Base-by-base conservation (phyloP, 805 yeast genomes). In the Blastobotrys robertii region DNA sequence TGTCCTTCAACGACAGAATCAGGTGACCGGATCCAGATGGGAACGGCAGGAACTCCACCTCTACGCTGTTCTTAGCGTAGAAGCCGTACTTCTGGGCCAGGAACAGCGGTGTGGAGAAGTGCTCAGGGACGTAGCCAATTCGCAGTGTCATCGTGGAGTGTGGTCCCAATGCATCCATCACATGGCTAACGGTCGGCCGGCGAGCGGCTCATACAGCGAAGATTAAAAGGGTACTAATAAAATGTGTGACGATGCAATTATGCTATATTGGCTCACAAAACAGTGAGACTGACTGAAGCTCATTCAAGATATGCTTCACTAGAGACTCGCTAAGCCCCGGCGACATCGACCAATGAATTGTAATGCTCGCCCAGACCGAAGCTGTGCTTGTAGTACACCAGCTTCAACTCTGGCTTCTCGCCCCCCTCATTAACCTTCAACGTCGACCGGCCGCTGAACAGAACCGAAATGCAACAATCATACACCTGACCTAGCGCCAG, bases 291-390 rank as follows among this genome's bases (percentile, higher is more conserved):
- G n/a, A n/a, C n/a, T n/a, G n/a, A n/a, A n/a, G n/a, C n/a, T n/a
- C n/a, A n/a, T n/a, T n/a, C n/a, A n/a, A n/a, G n/a, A n/a, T n/a
- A n/a, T n/a, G n/a, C n/a, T n/a, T n/a, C n/a, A n/a, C n/a, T n/a
- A n/a, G n/a, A n/a, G n/a, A n/a, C n/a, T n/a, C n/a, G n/a, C n/a
- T n/a, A n/a, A n/a, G n/a, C n/a, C n/a, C n/a, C n/a, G n/a, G n/a
- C n/a, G 8, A 44, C 49, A 37, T 56, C 60, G 14, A 65, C 46
- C 31, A 81, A 57, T 2, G 96, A 85, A 59, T 90, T 90, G 63
- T 90, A 90, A 65, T 90, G 98, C 64, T 88, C 97, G 22, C 98
- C 98, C 16, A 90, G 70, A 0, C 96, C 92, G 59, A 77, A 90
- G 11, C 77, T 74, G 57, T 87, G 92, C 60, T 80, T 82, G 61